phyloP scores from a whole-genome alignment of 148 eudicot genomes.

The Suaeda aralocaspica region DNA sequence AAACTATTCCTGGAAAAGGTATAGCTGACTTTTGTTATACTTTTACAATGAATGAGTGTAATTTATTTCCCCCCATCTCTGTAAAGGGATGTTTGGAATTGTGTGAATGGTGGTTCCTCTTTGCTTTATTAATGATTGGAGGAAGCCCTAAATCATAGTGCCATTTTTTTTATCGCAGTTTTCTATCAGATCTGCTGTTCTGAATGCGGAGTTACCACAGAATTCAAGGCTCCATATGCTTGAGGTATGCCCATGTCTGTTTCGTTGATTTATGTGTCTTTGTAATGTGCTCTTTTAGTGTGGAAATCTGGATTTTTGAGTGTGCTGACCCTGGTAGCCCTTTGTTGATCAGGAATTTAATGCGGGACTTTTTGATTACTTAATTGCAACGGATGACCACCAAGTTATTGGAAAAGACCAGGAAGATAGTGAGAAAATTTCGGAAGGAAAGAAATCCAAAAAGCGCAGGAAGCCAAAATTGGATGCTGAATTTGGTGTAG shows the following conservation, averaged over 20 bases:
- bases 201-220: constrained; percentile 94
- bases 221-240: constrained; percentile 94
- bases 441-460: constrained; percentile 47
- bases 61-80: not conserved
- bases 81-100: not conserved
- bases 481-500: constrained; percentile 93
- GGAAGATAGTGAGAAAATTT: constrained; percentile 38
- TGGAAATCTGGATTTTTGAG: not conserved
- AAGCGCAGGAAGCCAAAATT: constrained; percentile 51
- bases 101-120: not conserved
- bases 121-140: no score
- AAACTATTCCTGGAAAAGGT: constrained; percentile 92
- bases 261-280: not conserved
- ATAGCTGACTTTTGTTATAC: constrained; percentile 7
- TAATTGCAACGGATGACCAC: constrained; percentile 79
- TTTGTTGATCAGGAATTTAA: constrained; percentile 60
- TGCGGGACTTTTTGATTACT: constrained; percentile 91
- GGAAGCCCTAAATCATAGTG: no score
- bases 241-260: constrained; percentile 50
- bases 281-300: not conserved
- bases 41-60: not conserved
- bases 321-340: constrained; percentile 9
- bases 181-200: constrained; percentile 74
- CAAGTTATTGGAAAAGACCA: constrained; percentile 51
- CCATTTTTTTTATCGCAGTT: constrained; percentile 52